Percentiles rank a stretch among this genome's conserved stretches.
phyloP scores from a whole-genome alignment of 2,329 filamentous ascomycete genomes.

The Emmonsiellopsis sp. region DNA sequence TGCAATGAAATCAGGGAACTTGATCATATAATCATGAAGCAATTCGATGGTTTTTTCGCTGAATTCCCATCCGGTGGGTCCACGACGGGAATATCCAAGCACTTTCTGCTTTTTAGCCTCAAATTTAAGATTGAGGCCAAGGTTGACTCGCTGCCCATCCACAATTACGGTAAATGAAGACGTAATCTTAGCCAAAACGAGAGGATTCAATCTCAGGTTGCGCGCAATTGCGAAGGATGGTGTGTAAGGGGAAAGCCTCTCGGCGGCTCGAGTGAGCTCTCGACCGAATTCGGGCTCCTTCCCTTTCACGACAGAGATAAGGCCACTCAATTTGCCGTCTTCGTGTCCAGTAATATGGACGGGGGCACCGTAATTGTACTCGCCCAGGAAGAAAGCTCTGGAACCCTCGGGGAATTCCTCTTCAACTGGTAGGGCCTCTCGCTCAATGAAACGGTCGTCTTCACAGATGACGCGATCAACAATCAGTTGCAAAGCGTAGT shows the following conservation, averaged over 20 bases:
- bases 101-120: conserved; percentile 94
- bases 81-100: conserved; percentile 84
- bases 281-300: conserved; percentile 76
- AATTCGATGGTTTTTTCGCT: conserved; percentile 73
- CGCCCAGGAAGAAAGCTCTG: conserved; percentile 85
- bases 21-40: conserved; percentile 80
- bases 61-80: conserved; percentile 86
- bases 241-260: conserved; percentile 63
- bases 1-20: conserved; percentile 91
- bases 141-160: conserved; percentile 73
- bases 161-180: conserved; percentile 83
- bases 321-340: conserved; percentile 65
- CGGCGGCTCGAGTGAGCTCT: conserved; percentile 60
- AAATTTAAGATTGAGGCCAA: conserved; percentile 94
- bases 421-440: conserved; percentile 73
- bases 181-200: conserved; percentile 90
- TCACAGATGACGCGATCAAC: conserved; percentile 85
- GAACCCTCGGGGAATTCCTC: conserved; percentile 82
- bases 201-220: conserved; percentile 68
- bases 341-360: conserved; percentile 70
- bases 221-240: conserved; percentile 85
- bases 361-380: conserved; percentile 84
- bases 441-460: conserved; percentile 88
- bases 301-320: conserved; percentile 61
- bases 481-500: conserved; percentile 83